Evolutionary conservation across 78 protist species (phyloP).

Genomic region (Fonticula alba): DNA sequence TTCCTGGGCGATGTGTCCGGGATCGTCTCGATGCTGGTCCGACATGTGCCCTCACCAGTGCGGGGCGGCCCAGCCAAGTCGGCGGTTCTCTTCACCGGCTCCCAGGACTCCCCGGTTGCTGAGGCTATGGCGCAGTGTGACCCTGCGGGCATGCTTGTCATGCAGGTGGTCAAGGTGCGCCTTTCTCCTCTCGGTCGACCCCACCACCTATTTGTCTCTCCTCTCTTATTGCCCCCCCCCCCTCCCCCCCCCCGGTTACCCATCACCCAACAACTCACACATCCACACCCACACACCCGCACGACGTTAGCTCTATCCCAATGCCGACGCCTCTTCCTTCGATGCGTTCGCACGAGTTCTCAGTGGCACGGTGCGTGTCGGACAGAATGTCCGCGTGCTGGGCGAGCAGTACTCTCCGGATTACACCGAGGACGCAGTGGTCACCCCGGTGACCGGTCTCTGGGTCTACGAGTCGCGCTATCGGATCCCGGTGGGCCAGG

Average conservation of each 20-base stretch:
- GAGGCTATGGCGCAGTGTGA: slow-evolving; percentile 41
- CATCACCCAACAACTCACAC: too few species aligned
- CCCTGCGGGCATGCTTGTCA: slow-evolving; percentile 62
- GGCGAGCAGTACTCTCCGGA: slow-evolving; percentile 80
- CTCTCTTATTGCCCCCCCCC: neutral
- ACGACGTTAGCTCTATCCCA: slow-evolving; percentile 8
- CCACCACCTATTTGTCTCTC: neutral
- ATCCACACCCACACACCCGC: too few species aligned
- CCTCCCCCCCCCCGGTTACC: neutral
- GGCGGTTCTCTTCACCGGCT: slow-evolving; percentile 42
- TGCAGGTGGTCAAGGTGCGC: slow-evolving; percentile 49
- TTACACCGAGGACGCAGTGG: slow-evolving; percentile 76
- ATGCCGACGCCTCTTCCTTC: slow-evolving; percentile 43
- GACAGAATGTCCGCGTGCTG: slow-evolving; percentile 40
- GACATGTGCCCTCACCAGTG: slow-evolving; percentile 65
- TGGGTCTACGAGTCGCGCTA: slow-evolving; percentile 54
- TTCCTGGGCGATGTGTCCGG: slow-evolving; percentile 53
- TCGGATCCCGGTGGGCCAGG: slow-evolving; percentile 38
- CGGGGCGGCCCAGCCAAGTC: slow-evolving; percentile 30
- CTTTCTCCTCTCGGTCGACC: neutral
- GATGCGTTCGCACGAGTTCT: slow-evolving; percentile 57
- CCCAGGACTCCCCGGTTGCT: slow-evolving; percentile 27
- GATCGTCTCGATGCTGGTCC: slow-evolving; percentile 53
- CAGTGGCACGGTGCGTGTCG: slow-evolving; percentile 52
- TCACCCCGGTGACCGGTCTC: slow-evolving; percentile 10